Base-by-base conservation (phyloP, 2,329 filamentous ascomycete genomes). In the Plenodomus tracheiphilus region DNA sequence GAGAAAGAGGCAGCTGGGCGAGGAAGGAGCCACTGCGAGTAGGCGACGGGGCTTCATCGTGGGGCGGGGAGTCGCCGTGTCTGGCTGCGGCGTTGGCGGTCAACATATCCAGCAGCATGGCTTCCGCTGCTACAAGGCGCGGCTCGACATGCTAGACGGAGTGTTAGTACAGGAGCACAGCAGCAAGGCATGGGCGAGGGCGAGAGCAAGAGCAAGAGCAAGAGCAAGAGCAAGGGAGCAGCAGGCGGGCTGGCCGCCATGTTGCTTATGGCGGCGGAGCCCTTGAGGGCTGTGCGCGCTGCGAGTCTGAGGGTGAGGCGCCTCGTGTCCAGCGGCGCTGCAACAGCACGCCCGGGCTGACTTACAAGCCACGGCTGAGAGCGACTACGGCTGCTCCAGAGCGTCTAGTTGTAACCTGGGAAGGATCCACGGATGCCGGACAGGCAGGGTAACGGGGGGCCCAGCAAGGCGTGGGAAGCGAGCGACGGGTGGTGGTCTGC, bases 71-170 rank as follows among this genome's bases (percentile, higher is more conserved):
- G 54, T 68, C 64, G 56, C 60, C 64, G 53, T 73, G 70, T 59
- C 66, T 60, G 41, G 53, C 59, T 34, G 65, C 66, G 45, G 67
- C 59, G 53, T 72, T 66, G 46, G 70, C 63, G 42, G 69, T 66
- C 52, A 73, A 60, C 65, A 72, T 69, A 60, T 71, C 69, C 55
- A 73, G 59, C 59, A 72, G 61, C 67, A 71, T 74, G 42, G 54
- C 54, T 46, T 44, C 53, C 37, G 51, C 46, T 47, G 51, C 46
- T 47, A 56, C 25, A 40, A 42, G 22, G 9, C 30, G 32, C 45
- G 43, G 47, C 30, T 37, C 37, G 34, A 47, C 62, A 64, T 63
- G 56, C 63, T 67, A 58, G 17, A 30, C 36, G 13, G 22, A 11
- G 16, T 17, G 48, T 63, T 40, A 64, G 61, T 46, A 53, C 28